phyloP scores from a whole-genome alignment of 192 early-diverging fungal genomes.

The Coemansia sp. region DNA sequence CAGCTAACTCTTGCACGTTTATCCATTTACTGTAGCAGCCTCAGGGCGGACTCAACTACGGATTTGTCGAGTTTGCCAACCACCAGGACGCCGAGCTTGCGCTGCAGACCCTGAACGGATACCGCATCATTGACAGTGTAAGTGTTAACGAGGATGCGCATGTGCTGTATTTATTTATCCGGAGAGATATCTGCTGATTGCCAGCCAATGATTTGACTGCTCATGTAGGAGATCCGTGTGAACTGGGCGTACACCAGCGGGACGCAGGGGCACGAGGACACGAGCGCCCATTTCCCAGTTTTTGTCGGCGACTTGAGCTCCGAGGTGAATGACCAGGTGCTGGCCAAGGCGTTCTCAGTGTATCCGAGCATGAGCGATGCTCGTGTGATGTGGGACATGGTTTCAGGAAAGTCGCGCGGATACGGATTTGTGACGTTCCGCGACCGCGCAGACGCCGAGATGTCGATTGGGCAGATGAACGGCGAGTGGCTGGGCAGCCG shows the following conservation, averaged over 20 bases:
- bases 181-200: slow-evolving; percentile 1
- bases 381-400: slow-evolving; percentile 89
- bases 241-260: slow-evolving; percentile 55
- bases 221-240: slow-evolving; percentile 47
- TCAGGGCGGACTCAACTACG: slow-evolving; percentile 78
- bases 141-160: not conserved
- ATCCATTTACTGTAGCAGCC: slow-evolving; percentile 52
- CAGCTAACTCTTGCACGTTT: too few species aligned
- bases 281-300: slow-evolving; percentile 75
- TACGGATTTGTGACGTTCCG: slow-evolving; percentile 91
- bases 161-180: not conserved
- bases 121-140: slow-evolving; percentile 30
- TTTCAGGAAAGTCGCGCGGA: slow-evolving; percentile 85
- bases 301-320: slow-evolving; percentile 91
- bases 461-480: slow-evolving; percentile 82
- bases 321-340: slow-evolving; percentile 82
- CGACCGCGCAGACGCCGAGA: slow-evolving; percentile 83
- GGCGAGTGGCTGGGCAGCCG: slow-evolving; percentile 84
- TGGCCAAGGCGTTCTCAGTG: slow-evolving; percentile 68
- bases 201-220: not conserved
- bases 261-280: slow-evolving; percentile 60
- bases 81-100: slow-evolving; percentile 70
- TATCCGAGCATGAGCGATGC: slow-evolving; percentile 65
- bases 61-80: slow-evolving; percentile 82
- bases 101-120: slow-evolving; percentile 69